Conservation (phyloP, 1,284 basidiomycete genomes). For the Apiotrichum gamsii region DNA sequence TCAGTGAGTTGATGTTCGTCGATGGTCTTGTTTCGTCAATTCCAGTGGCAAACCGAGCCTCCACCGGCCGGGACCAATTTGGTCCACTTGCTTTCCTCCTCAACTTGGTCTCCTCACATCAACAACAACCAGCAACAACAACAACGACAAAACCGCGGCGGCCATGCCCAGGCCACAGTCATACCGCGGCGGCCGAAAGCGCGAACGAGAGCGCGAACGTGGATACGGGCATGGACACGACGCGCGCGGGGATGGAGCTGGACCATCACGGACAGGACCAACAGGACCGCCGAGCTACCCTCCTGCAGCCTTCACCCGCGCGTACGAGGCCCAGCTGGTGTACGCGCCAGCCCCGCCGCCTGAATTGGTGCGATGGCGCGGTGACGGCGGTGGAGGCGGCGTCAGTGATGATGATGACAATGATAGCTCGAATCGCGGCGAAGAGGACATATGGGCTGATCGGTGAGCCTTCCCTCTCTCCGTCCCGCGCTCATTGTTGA, state of each 20-base stretch:
- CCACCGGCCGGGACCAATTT: not conserved
- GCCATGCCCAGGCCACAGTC: not conserved
- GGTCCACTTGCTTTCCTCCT: not conserved
- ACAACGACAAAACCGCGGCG: too few species aligned
- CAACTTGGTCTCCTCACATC: too few species aligned
- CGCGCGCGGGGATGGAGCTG: too few species aligned
- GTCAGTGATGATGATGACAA: too few species aligned
- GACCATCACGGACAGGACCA: too few species aligned
- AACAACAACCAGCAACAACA: too few species aligned
- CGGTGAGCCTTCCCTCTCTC: conserved; percentile 23
- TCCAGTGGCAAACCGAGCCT: not conserved
- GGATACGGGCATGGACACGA: too few species aligned
- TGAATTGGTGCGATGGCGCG: conserved; percentile 26
- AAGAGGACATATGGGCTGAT: conserved; percentile 30
- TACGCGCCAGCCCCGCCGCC: conserved; percentile 1
- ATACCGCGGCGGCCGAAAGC: not conserved
- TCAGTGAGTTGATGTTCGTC: too few species aligned
- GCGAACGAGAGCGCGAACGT: not conserved
- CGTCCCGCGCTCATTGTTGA: not conserved
- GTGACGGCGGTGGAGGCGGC: conserved; percentile 9
- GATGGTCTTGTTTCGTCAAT: not conserved
- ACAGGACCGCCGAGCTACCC: not conserved
- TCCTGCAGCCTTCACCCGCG: conserved; percentile 17
- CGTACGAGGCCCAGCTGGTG: conserved; percentile 38
- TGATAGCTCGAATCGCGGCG: too few species aligned